Evolutionary conservation across 2,329 filamentous ascomycete genomes (phyloP).

Genomic region (Alternaria sp.): DNA sequence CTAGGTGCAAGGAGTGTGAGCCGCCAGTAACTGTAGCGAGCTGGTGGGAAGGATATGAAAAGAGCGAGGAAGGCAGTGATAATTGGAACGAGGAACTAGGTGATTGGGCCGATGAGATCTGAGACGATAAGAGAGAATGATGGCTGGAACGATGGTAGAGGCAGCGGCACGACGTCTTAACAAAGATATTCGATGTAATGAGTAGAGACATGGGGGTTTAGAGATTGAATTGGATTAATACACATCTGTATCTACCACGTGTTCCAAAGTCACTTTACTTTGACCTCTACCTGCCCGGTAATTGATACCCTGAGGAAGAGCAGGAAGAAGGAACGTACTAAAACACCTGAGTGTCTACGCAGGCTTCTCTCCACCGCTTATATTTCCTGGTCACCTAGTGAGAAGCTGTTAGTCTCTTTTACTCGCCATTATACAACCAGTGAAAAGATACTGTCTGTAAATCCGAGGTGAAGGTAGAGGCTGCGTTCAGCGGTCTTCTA

Average conservation of each 20-base stretch:
- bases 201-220: neutral
- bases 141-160: neutral
- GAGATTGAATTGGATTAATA: neutral
- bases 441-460: neutral
- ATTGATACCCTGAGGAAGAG: neutral
- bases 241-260: neutral
- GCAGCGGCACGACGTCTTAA: neutral
- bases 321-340: neutral
- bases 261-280: neutral
- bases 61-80: neutral
- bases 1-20: slow-evolving; percentile 6
- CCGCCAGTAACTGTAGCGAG: neutral
- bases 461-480: neutral
- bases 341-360: neutral
- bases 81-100: neutral
- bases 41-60: neutral
- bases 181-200: neutral
- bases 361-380: neutral
- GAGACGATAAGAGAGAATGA: neutral
- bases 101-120: neutral
- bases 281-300: neutral
- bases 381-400: neutral
- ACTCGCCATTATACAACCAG: neutral
- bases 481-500: neutral
- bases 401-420: neutral